A percentile compares a stretch with the other conserved stretches of the same genome.
These are phyloP conservation scores for Brassica incana DNA, from an alignment of 345 rosid species.

Conservation along the genomic window DNA sequence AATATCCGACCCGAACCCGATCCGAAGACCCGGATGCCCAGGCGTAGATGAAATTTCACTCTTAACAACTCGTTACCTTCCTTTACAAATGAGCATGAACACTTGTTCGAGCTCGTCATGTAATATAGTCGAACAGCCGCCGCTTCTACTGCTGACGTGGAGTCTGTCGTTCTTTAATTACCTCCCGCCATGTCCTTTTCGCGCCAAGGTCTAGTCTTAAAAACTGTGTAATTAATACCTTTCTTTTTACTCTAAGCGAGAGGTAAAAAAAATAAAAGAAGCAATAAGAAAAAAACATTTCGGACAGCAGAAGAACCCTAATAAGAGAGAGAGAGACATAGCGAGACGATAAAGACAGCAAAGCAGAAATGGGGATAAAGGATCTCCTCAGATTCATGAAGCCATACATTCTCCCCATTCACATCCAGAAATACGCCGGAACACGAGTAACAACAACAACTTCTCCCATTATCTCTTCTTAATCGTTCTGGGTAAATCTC, in stretches of 20 bases:
- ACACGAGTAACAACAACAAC: slow-evolving; percentile 49
- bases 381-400: slow-evolving; percentile 89
- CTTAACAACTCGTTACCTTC: too few relatives aligned
- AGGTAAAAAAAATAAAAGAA: not conserved
- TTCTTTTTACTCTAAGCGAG: not conserved
- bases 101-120: not conserved
- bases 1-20: too few relatives aligned
- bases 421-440: slow-evolving; percentile 78
- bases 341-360: slow-evolving; percentile 31
- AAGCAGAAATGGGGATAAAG: slow-evolving; percentile 68
- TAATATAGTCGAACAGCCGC: not conserved
- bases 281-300: not conserved
- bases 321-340: slow-evolving; percentile 20
- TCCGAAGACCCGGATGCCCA: too few relatives aligned
- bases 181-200: slow-evolving; percentile 29
- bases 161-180: not conserved
- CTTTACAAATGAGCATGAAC: too few relatives aligned
- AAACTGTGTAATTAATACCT: not conserved
- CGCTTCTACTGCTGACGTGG: not conserved
- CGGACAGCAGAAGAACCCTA: slow-evolving; percentile 28
- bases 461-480: not conserved
- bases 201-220: slow-evolving; percentile 20
- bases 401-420: slow-evolving; percentile 68
- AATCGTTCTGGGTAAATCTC: slow-evolving; percentile 14
- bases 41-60: too few relatives aligned